A percentile compares a stretch with the other conserved stretches of the same genome.
phyloP scores from a whole-genome alignment of 2,329 filamentous ascomycete genomes.

The Pseudocercospora fuligena region DNA sequence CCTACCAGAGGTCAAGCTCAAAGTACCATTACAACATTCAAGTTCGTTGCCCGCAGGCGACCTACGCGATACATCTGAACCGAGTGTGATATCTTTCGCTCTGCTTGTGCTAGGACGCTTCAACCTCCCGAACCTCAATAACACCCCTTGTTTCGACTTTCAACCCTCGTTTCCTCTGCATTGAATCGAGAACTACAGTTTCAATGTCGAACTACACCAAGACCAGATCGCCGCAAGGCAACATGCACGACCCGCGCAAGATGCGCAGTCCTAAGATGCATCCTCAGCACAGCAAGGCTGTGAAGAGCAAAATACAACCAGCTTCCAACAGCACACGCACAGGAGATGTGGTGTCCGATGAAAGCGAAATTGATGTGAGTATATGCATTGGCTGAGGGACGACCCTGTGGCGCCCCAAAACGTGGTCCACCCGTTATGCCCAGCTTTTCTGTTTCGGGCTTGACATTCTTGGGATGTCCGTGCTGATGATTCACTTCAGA shows the following conservation, averaged over 20 bases:
- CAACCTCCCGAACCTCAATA: background rate
- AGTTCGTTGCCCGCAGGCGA: constrained; percentile 38
- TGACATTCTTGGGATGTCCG: background rate
- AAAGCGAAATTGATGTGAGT: constrained; percentile 28
- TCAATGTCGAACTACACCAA: constrained; percentile 4
- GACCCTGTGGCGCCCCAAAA: background rate
- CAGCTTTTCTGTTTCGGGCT: background rate
- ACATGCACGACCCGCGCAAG: constrained; percentile 25
- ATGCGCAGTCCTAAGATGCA: constrained; percentile 22
- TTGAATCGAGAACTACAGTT: background rate
- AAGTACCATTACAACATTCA: constrained; percentile 25
- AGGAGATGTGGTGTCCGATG: constrained; percentile 30
- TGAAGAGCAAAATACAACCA: constrained; percentile 26
- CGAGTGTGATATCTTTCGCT: constrained; percentile 12
- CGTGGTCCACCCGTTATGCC: background rate
- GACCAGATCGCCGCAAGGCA: constrained; percentile 8
- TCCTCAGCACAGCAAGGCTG: constrained; percentile 14
- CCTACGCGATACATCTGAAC: constrained; percentile 24
- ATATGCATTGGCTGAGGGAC: background rate
- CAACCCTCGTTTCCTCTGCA: background rate
- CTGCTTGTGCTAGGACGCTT: background rate
- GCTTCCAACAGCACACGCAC: constrained; percentile 19
- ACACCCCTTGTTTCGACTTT: background rate
- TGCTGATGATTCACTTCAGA: background rate
- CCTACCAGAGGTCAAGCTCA: constrained; percentile 21